phyloP scores from a whole-genome alignment of 2,329 filamentous ascomycete genomes.

The Penicillium frequentans region DNA sequence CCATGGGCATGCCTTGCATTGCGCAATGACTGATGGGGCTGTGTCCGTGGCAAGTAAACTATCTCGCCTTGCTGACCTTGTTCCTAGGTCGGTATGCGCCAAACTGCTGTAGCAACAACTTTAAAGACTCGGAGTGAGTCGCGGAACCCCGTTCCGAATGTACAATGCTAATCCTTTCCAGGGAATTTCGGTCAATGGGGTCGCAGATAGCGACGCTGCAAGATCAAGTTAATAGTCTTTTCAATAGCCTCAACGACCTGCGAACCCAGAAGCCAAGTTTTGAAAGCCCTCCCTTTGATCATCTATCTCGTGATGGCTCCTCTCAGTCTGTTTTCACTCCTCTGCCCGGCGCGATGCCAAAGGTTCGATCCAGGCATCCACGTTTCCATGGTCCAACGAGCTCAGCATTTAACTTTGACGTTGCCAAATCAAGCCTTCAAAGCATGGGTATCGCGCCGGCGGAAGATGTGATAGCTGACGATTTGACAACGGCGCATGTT shows the following conservation, averaged over 20 bases:
- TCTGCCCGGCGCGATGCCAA: conserved; percentile 44
- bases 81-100: conserved; percentile 59
- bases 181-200: conserved; percentile 80
- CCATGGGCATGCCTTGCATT: neutral
- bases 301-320: conserved; percentile 40
- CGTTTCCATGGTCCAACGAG: conserved; percentile 84
- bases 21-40: neutral
- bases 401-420: conserved; percentile 78
- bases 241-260: conserved; percentile 68
- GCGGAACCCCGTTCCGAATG: neutral
- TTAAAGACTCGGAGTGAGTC: conserved; percentile 79
- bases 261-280: conserved; percentile 48
- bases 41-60: neutral
- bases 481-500: conserved; percentile 51
- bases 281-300: conserved; percentile 36
- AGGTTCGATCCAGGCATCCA: conserved; percentile 56
- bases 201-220: conserved; percentile 73
- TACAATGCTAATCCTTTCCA: conserved; percentile 21
- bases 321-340: conserved; percentile 40
- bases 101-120: conserved; percentile 70
- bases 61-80: conserved; percentile 6
- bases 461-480: conserved; percentile 63
- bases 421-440: conserved; percentile 82
- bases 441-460: conserved; percentile 79
- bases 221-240: conserved; percentile 78